Evolutionary conservation across 192 early-diverging fungal genomes (phyloP).

Genomic region (Entomortierella parvispora): DNA sequence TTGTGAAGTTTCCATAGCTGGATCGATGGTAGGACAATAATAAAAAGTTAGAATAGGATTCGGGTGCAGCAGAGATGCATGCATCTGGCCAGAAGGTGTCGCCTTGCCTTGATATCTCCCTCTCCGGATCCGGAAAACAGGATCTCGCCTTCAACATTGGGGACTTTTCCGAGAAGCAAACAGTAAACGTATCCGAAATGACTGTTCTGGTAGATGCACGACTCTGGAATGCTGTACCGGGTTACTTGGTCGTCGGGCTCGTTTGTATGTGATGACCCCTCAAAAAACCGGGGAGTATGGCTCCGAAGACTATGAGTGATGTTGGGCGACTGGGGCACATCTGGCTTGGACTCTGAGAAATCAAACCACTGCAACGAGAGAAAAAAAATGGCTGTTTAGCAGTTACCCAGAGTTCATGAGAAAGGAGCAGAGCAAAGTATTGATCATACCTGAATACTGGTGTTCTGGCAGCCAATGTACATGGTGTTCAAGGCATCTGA

Average conservation of each 20-base stretch:
- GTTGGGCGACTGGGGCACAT: slow-evolving; percentile 37
- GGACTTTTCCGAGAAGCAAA: slow-evolving; percentile 61
- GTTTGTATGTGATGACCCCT: slow-evolving; percentile 11
- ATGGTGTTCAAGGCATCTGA: slow-evolving; percentile 61
- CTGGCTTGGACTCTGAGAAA: slow-evolving; percentile 26
- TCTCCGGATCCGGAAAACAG: slow-evolving; percentile 74
- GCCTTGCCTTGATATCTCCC: slow-evolving; percentile 72
- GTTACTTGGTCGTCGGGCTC: slow-evolving; percentile 57
- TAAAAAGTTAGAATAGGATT: neutral
- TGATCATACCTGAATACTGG: slow-evolving; percentile 81
- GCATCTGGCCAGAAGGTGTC: too few species aligned
- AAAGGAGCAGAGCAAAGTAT: neutral
- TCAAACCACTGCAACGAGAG: slow-evolving; percentile 36
- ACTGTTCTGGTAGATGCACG: slow-evolving; percentile 64
- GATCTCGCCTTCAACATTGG: slow-evolving; percentile 62
- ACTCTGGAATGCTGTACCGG: slow-evolving; percentile 68
- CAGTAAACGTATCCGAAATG: slow-evolving; percentile 83
- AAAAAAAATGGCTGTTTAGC: neutral
- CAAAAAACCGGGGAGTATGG: slow-evolving; percentile 30
- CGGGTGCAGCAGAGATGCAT: too few species aligned
- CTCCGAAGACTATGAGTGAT: slow-evolving; percentile 30
- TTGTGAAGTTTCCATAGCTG: slow-evolving; percentile 46
- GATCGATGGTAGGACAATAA: neutral
- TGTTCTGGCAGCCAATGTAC: slow-evolving; percentile 82
- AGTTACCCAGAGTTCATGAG: neutral